Evolutionary conservation across 73 alveolate genomes (phyloP), one percentile per base, ranked within the genome.

Genomic region (Paramecium primaurelia): DNA sequence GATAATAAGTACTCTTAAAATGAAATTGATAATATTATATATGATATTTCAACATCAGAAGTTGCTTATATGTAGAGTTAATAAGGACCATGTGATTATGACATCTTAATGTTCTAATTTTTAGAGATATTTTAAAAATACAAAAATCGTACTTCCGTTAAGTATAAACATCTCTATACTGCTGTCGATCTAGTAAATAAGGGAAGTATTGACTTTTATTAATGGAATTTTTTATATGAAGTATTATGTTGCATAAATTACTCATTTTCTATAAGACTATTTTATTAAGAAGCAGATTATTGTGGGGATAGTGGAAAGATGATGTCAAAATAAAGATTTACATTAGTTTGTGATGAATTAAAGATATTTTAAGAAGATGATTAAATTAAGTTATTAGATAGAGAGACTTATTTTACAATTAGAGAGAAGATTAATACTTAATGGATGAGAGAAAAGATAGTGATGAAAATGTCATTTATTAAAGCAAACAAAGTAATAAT

Each of bases 241-340:
- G 88, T 42, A 12, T 37, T 75, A 4, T 75, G 60, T 38, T 42
- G 68, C 37, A 75, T 38, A 20, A 75, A 42, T 10, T 75, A 75
- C 37, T 22, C 38, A 14, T 75, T 75, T 37, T 38, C 68, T 3
- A 42, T 75, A 14, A 75, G 60, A 38, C 8, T 36, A 3, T 75
- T 75, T 4, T 75, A 38, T 6, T n/a, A 75, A 38, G 88, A 75
- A 75, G 88, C 88, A 14, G 88, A 75, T 75, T 75, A 75, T 20
- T 22, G 60, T 42, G 88, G 47, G 16, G 88, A 75, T 34, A 8
- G 18, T n/a, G 88, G 88, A 42, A 75, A 34, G 22, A 75, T 75
- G 88, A 75, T 75, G 88, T 75, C 88, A 42, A 75, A 38, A 20
- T 75, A 75, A 20, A 75, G 88, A 75, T 75, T 75, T 42, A 75